phyloP scores from a whole-genome alignment of 345 rosid species.

The Arabidopsis thaliana region DNA sequence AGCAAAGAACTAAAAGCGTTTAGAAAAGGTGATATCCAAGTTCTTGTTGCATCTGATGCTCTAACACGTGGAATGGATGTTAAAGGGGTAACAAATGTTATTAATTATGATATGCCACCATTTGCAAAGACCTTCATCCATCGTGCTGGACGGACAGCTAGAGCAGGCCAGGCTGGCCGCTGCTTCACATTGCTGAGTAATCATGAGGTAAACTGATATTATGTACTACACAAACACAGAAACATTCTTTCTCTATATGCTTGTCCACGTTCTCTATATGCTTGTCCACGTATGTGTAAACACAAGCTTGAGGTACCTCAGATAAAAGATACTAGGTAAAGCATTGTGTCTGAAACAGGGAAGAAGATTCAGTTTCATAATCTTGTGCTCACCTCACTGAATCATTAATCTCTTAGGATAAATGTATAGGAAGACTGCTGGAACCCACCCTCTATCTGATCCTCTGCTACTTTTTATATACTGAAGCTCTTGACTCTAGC shows the following conservation, averaged over 20 bases:
- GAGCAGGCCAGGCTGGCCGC: slow-evolving; percentile 88
- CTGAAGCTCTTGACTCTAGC: slow-evolving; percentile 12
- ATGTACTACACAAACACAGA: background rate
- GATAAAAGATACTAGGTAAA: slow-evolving; percentile 1
- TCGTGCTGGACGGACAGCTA: slow-evolving; percentile 96
- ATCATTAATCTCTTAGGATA: background rate
- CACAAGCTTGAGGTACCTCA: slow-evolving; percentile 10
- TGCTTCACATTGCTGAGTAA: slow-evolving; percentile 83
- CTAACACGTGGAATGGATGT: slow-evolving; percentile 98
- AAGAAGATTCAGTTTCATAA: background rate
- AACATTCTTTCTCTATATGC: background rate
- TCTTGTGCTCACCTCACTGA: slow-evolving; percentile 2
- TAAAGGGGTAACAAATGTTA: slow-evolving; percentile 84
- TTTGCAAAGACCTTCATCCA: slow-evolving; percentile 84
- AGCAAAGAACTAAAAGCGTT: slow-evolving; percentile 88
- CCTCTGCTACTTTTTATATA: slow-evolving; percentile 3
- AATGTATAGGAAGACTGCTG: background rate
- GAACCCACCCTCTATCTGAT: slow-evolving; percentile 10
- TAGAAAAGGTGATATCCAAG: slow-evolving; percentile 77
- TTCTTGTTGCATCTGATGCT: slow-evolving; percentile 94
- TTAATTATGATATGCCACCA: slow-evolving; percentile 88
- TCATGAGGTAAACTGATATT: slow-evolving; percentile 58
- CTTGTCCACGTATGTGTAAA: background rate
- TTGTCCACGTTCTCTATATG: slow-evolving; percentile 8
- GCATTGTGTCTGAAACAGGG: background rate